Base-by-base conservation (phyloP, 202 grass and related monocot species). In the Carex arenaria region DNA sequence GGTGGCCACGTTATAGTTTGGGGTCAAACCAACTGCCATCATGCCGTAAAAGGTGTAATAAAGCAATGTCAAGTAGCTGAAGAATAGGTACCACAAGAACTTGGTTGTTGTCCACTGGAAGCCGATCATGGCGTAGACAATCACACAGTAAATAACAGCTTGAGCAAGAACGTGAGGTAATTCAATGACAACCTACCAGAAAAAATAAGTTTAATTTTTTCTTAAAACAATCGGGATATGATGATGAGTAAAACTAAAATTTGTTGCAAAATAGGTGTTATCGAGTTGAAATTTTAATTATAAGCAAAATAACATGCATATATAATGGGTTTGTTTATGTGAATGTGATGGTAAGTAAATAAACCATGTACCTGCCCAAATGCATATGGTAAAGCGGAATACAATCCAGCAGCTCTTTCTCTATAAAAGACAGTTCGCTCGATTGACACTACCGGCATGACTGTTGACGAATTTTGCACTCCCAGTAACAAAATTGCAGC, bases 21-120 rank as follows among this genome's bases (percentile, higher is more conserved):
- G 90, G 17, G 90, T 92, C 36, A 92, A 54, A 52, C 85, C 85
- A 15, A 92, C 87, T 3, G 83, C 7, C 82, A 92, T 74, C 90
- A 92, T 92, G 59, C 90, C 90, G 5, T 92, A 92, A 78, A 85
- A 92, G 57, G 90, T 92, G 85, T 86, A 92, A 80, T 90, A 92
- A 42, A 92, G 88, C 64, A 92, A 65, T 14, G 90, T 90, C 85
- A 90, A 92, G 88, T 90, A 92, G 85, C 87, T 92, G 80, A 92
- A 92, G 80, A 85, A 92, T 40, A 92, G 56, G 72, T 92, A 92
- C 90, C 90, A 92, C n/a, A 85, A 80, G 80, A 92, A 90, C 68
- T 92, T 92, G 47, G 68, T 80, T n/a, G 6, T 40, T 10, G 80
- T 87, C 90, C 90, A 92, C 83, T 92, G 63, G 73, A 87, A 92